These are phyloP conservation scores for Brettanomyces nanus DNA, from an alignment of 805 yeast species.

Conservation along the genomic window DNA sequence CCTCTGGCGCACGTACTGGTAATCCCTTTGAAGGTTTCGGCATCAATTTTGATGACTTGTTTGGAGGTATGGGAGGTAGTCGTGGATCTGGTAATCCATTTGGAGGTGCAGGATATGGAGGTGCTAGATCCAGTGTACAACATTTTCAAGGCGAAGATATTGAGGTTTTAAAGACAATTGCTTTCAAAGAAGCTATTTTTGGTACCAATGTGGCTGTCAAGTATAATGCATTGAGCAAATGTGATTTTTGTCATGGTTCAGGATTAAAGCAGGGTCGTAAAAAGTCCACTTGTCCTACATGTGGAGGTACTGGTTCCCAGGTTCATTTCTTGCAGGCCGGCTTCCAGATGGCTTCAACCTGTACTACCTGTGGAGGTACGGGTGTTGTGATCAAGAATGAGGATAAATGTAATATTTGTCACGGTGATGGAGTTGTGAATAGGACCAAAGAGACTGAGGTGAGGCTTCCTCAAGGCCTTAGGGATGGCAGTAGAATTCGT, in stretches of 20 bases:
- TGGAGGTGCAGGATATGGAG: constrained; percentile 22
- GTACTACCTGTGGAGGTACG: constrained; percentile 78
- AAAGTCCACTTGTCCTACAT: constrained; percentile 71
- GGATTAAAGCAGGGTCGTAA: constrained; percentile 75
- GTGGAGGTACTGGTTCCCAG: constrained; percentile 91
- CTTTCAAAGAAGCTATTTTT: constrained; percentile 80
- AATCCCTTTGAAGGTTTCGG: constrained; percentile 30
- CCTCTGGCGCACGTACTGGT: constrained; percentile 26
- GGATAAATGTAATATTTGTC: constrained; percentile 74
- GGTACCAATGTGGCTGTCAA: constrained; percentile 62
- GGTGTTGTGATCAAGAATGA: constrained; percentile 67
- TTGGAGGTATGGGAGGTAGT: constrained; percentile 32
- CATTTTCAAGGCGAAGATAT: constrained; percentile 86
- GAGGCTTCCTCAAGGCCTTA: constrained; percentile 82
- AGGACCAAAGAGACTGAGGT: constrained; percentile 63
- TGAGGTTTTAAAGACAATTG: constrained; percentile 65
- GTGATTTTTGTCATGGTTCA: constrained; percentile 73
- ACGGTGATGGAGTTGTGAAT: constrained; percentile 80
- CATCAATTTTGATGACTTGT: constrained; percentile 45
- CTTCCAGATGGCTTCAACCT: constrained; percentile 93
- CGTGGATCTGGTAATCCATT: constrained; percentile 20
- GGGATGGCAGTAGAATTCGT: constrained; percentile 78
- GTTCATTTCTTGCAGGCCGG: constrained; percentile 86
- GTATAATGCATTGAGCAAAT: constrained; percentile 67
- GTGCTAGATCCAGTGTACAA: constrained; percentile 42